Base-by-base conservation (phyloP, 73 alveolate genomes). In the Breviolum minutum region DNA sequence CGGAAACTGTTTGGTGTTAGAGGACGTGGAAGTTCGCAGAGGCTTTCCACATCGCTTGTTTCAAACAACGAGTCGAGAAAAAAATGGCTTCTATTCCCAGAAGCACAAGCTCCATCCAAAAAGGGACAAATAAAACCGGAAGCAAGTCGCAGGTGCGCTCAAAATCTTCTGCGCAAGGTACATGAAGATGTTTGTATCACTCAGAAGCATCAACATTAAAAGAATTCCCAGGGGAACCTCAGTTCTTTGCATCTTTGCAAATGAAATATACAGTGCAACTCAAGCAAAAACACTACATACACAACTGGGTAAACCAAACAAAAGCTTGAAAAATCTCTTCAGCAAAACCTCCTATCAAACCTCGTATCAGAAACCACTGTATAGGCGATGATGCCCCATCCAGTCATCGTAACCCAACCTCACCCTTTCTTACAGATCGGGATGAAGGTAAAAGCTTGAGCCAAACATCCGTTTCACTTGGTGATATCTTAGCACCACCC, bases 371-470 rank as follows among this genome's bases (percentile, higher is more conserved):
- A 6, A 5, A 79, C 87, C 8, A 79, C 22, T 7, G 63, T 30
- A 63, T 79, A 79, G 29, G 87, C 87, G 87, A 79, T 27, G 29
- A 79, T 79, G 61, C 87, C 87, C 87, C 87, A 79, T 79, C 87
- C 87, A 32, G 87, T 79, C 87, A 79, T 79, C 17, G 60, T 17
- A 61, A 13, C 54, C 63, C 32, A 22, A 32, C 1, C 77, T 22
- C 77, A 14, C 77, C 77, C 77, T 14, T 22, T 14, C n/a, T 2
- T 6, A 17, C 17, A 68, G 17, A 22, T 68, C 77, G 17, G 77
- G 77, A 68, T 40, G 77, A 14, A 22, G 77, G n/a, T 17, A 1
- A 68, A 14, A 68, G n/a, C 24, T 40, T 71, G 81, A 71, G 82
- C 82, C 82, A 73, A 73, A 73, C 2, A 29, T 73, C 82, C 17